These are phyloP conservation scores for Aspergillus sclerotiicarbonarius DNA, from an alignment of 495 filamentous ascomycete genomes.

Conservation along the genomic window DNA sequence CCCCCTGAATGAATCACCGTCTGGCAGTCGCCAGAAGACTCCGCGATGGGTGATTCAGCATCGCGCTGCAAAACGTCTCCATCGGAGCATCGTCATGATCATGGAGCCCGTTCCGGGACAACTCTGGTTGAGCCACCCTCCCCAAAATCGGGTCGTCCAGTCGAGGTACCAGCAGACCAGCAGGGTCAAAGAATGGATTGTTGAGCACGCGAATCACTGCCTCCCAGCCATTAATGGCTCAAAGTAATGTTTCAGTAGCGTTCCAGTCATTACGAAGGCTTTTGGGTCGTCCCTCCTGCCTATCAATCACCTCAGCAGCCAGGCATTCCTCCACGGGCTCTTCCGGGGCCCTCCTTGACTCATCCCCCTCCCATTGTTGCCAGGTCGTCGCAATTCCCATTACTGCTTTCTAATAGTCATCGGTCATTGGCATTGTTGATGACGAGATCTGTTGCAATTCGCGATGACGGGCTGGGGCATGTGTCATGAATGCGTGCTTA, in stretches of 20 bases:
- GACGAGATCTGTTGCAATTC: not conserved
- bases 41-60: constrained; percentile 8
- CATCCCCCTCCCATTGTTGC: constrained; percentile 7
- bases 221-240: not conserved
- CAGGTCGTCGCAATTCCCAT: constrained; percentile 1
- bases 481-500: not conserved
- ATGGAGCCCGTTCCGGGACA: not conserved
- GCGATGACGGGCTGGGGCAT: not conserved
- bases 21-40: constrained; percentile 10
- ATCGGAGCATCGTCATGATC: constrained; percentile 8
- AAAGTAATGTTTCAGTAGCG: constrained; percentile 4
- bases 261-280: constrained; percentile 5
- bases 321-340: not conserved
- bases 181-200: constrained; percentile 3
- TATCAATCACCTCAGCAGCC: constrained; percentile 4
- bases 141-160: not conserved
- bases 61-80: not conserved
- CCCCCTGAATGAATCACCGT: constrained; percentile 22
- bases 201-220: not conserved
- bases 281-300: not conserved
- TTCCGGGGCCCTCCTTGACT: not conserved
- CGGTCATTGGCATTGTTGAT: constrained; percentile 3
- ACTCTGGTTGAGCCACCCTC: not conserved
- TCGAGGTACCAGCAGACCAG: not conserved
- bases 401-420: not conserved